These are phyloP conservation scores for Dipodascus geniculatus DNA, from an alignment of 805 yeast genomes.

Conservation along the genomic window DNA sequence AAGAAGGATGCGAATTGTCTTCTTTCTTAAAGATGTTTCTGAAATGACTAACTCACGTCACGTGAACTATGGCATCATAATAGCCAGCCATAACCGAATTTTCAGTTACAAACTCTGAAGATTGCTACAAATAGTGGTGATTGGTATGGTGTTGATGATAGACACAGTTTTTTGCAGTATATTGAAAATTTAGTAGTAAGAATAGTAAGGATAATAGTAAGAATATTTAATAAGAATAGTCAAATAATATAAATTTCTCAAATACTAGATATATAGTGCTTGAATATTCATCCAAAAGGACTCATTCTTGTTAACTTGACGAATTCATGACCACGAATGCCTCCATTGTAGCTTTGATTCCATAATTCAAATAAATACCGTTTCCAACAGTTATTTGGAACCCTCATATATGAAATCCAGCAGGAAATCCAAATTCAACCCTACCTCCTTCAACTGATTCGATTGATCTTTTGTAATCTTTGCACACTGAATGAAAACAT, in stretches of 20 bases:
- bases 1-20: background rate
- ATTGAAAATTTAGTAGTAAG: too few species aligned
- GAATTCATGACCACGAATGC: background rate
- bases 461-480: slow-evolving; percentile 47
- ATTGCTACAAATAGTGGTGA: too few species aligned
- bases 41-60: background rate
- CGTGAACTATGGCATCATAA: background rate
- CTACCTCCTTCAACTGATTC: slow-evolving; percentile 46
- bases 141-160: too few species aligned
- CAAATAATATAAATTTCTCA: too few species aligned
- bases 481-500: slow-evolving; percentile 44
- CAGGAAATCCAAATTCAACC: slow-evolving; percentile 65
- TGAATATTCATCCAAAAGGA: too few species aligned
- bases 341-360: background rate
- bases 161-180: too few species aligned
- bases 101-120: too few species aligned
- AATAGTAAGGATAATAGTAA: too few species aligned
- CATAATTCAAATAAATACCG: background rate
- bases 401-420: slow-evolving; percentile 32
- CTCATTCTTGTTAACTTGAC: too few species aligned
- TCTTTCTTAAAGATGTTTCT: background rate
- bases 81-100: background rate
- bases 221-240: too few species aligned
- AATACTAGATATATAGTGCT: too few species aligned
- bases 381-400: background rate